phyloP scores from a whole-genome alignment of 1,284 basidiomycete species.

The Moesziomyces sp. region DNA sequence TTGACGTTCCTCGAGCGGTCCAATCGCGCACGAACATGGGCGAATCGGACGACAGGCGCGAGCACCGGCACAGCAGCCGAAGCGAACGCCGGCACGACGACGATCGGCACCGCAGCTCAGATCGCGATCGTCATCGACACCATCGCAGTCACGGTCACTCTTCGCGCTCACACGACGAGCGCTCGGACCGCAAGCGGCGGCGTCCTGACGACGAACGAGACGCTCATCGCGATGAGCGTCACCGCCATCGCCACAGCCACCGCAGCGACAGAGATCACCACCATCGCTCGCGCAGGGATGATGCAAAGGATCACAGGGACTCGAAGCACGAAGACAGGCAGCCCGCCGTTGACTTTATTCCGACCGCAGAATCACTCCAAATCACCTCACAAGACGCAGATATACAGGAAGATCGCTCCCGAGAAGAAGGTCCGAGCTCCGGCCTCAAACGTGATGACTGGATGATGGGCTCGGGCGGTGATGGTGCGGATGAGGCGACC shows the following conservation, averaged over 20 bases:
- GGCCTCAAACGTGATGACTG: conserved; percentile 80
- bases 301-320: conserved; percentile 19
- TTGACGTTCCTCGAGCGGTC: neutral
- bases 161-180: conserved; percentile 6
- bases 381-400: conserved; percentile 73
- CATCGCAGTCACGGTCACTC: neutral
- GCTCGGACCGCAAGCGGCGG: neutral
- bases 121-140: conserved; percentile 19
- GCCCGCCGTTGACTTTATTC: conserved; percentile 78
- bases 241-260: conserved; percentile 9
- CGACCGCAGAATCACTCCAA: conserved; percentile 79
- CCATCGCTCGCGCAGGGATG: conserved; percentile 68
- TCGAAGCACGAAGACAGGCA: conserved; percentile 62
- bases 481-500: conserved; percentile 68
- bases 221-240: conserved; percentile 1
- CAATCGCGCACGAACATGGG: neutral
- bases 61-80: neutral
- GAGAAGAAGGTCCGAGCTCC: conserved; percentile 66
- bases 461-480: conserved; percentile 75
- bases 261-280: conserved; percentile 53
- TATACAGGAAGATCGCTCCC: conserved; percentile 69
- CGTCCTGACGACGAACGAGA: conserved; percentile 13
- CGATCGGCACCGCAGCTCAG: conserved; percentile 2
- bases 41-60: neutral
- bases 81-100: no score